These are phyloP conservation scores for Aquilaria yunnanensis DNA, from an alignment of 345 rosid species.

Conservation along the genomic window DNA sequence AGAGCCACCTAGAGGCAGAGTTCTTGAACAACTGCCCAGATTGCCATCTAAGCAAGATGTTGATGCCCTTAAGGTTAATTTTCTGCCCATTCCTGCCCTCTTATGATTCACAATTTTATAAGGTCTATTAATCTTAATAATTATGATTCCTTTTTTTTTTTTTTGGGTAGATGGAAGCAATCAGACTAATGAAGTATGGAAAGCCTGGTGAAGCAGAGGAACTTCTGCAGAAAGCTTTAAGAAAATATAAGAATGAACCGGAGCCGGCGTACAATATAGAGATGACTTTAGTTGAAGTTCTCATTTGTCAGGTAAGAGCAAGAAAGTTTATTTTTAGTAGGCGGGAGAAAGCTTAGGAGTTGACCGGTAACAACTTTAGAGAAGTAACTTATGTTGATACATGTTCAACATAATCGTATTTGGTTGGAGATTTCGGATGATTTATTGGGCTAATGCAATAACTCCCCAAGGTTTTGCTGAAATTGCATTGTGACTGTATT, in stretches of 20 bases:
- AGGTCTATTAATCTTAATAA: too few relatives aligned
- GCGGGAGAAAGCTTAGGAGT: too few relatives aligned
- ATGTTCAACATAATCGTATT: too few relatives aligned
- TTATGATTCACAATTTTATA: neutral
- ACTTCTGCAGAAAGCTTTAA: conserved; percentile 25
- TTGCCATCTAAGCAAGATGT: conserved; percentile 37
- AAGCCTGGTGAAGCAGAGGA: conserved; percentile 39
- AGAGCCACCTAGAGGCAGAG: conserved; percentile 4
- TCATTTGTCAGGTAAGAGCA: conserved; percentile 41
- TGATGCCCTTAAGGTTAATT: conserved; percentile 37
- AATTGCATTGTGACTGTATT: too few relatives aligned
- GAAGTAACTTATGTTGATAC: too few relatives aligned
- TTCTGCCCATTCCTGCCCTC: neutral
- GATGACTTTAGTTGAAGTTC: conserved; percentile 54
- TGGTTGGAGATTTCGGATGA: too few relatives aligned
- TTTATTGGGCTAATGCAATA: too few relatives aligned
- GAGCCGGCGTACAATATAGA: conserved; percentile 45
- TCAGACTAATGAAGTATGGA: conserved; percentile 38
- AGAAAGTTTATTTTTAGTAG: neutral
- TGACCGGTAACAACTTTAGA: too few relatives aligned
- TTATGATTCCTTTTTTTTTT: neutral
- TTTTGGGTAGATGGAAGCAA: conserved; percentile 42
- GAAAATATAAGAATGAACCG: conserved; percentile 25
- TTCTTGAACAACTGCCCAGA: conserved; percentile 24
- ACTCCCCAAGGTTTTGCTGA: too few relatives aligned